Conservation (phyloP, 1,284 basidiomycete species). For the Dichomitus squalens region DNA sequence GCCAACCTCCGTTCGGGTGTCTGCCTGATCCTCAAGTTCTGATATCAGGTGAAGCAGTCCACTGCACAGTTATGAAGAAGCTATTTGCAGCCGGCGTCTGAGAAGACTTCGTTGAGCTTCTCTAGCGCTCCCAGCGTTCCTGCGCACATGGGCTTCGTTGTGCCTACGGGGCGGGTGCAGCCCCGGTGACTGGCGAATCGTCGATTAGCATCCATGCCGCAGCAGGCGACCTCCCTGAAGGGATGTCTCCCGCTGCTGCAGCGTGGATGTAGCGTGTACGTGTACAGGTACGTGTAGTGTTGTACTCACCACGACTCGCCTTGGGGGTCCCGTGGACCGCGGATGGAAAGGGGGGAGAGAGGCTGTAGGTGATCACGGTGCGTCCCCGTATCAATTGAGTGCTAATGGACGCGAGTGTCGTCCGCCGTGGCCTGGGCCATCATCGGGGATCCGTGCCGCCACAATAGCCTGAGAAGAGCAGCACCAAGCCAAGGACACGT, state of each 20-base stretch:
- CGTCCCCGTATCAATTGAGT: not conserved
- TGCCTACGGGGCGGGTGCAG: not conserved
- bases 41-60: not conserved
- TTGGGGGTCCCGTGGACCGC: not conserved
- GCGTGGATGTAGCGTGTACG: slow-evolving; percentile 8
- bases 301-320: not conserved
- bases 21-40: not conserved
- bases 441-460: not conserved
- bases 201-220: slow-evolving; percentile 21
- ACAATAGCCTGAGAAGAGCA: not conserved
- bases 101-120: slow-evolving; percentile 3
- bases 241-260: not conserved
- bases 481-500: not conserved
- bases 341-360: not conserved
- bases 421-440: not conserved
- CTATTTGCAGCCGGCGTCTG: slow-evolving; percentile 13
- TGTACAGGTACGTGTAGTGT: not conserved
- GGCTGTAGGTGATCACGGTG: not conserved
- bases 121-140: slow-evolving; percentile 10
- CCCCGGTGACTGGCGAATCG: slow-evolving; percentile 16
- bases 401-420: not conserved
- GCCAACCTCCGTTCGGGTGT: slow-evolving; percentile 14
- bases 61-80: not conserved
- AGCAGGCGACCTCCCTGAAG: not conserved
- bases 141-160: slow-evolving; percentile 11